Evolutionary conservation across 192 early-diverging fungal species (phyloP).

Genomic region (Gamsiella multidivaricata): DNA sequence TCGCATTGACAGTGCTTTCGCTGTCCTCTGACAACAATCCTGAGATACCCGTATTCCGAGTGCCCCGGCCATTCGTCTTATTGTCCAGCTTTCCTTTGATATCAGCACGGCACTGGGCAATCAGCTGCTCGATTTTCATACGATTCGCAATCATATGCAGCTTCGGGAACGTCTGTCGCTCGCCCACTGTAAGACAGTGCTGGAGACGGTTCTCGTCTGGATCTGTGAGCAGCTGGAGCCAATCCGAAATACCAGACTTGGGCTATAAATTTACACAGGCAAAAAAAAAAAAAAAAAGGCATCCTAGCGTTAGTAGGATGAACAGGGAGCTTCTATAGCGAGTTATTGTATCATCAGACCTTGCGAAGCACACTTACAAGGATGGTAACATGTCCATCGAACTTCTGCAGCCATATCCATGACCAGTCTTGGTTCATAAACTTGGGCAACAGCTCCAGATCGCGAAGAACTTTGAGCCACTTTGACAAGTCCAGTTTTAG

Average conservation of each 20-base stretch:
- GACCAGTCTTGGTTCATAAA: conserved; percentile 84
- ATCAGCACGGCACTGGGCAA: conserved; percentile 56
- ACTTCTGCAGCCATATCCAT: conserved; percentile 87
- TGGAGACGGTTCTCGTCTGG: conserved; percentile 66
- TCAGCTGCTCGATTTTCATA: conserved; percentile 78
- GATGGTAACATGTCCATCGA: conserved; percentile 91
- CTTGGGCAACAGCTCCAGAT: conserved; percentile 82
- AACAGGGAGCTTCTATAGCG: no score
- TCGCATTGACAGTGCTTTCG: conserved; percentile 41
- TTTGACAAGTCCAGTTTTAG: conserved; percentile 89
- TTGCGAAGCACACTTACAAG: conserved; percentile 58
- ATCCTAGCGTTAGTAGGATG: no score
- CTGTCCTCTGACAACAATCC: conserved; percentile 43
- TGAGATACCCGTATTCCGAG: neutral
- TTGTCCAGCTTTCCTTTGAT: conserved; percentile 35
- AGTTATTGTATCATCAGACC: no score
- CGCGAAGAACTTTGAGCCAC: conserved; percentile 83
- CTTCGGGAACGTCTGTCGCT: conserved; percentile 78
- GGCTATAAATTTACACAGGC: conserved; percentile 52
- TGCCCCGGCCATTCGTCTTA: conserved; percentile 18
- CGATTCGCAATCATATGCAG: conserved; percentile 81
- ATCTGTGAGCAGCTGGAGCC: conserved; percentile 71
- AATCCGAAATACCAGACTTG: conserved; percentile 68
- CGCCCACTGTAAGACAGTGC: conserved; percentile 69
- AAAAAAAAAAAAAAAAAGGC: neutral